These are phyloP conservation scores for Arxiozyma slooffiae DNA, from an alignment of 1,139 yeast species.

Conservation along the genomic window DNA sequence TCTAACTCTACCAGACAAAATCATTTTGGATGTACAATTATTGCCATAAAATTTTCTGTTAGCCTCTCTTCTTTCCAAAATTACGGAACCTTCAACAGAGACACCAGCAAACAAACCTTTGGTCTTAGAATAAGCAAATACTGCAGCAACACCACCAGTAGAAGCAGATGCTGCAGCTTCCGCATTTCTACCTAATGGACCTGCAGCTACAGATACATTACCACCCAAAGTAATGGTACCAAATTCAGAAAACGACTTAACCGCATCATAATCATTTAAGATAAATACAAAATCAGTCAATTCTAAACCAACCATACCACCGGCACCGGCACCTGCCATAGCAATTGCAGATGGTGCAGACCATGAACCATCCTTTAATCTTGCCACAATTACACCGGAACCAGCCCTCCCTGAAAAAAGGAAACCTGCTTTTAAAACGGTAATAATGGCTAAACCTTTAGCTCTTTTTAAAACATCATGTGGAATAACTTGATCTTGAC, in stretches of 20 bases:
- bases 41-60: conserved; percentile 88
- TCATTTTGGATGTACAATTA: conserved; percentile 73
- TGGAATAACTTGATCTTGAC: conserved; percentile 84
- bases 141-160: conserved; percentile 76
- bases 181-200: conserved; percentile 94
- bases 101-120: conserved; percentile 97
- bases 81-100: conserved; percentile 90
- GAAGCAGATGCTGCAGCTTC: conserved; percentile 98
- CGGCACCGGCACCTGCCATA: conserved; percentile 98
- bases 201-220: conserved; percentile 93
- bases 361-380: conserved; percentile 92
- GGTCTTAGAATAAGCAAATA: conserved; percentile 88
- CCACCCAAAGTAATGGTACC: conserved; percentile 96
- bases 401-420: conserved; percentile 96
- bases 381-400: conserved; percentile 88
- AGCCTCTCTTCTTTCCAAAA: conserved; percentile 92
- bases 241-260: conserved; percentile 84
- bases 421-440: conserved; percentile 93
- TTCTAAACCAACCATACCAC: conserved; percentile 96
- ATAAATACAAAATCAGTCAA: conserved; percentile 93
- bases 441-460: conserved; percentile 81
- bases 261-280: conserved; percentile 77
- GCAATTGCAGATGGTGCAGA: conserved; percentile 96
- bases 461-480: conserved; percentile 82
- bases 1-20: conserved; percentile 76